Percentiles rank a stretch among this genome's conserved stretches.
Evolutionary conservation across 2,329 filamentous ascomycete species (phyloP).

Genomic region (Cercospora brassicicola): DNA sequence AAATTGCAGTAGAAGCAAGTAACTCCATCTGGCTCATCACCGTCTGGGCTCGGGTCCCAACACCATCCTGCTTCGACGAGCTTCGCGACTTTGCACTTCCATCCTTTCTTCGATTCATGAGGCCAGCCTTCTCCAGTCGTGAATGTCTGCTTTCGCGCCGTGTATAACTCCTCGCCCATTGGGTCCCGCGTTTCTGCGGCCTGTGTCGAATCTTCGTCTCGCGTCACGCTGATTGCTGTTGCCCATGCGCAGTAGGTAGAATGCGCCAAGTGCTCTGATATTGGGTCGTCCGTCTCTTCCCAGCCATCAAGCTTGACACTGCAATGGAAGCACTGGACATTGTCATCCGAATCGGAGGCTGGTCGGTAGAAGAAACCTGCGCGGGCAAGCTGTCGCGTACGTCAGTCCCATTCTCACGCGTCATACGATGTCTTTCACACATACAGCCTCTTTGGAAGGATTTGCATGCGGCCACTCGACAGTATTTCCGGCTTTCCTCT

Average conservation of each 20-base stretch:
- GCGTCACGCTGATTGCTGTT: constrained; percentile 57
- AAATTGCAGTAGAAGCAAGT: constrained; percentile 89
- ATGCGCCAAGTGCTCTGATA: constrained; percentile 82
- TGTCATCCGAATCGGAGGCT: constrained; percentile 72
- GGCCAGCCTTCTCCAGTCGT: constrained; percentile 70
- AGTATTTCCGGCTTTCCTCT: constrained; percentile 57
- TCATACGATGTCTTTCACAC: constrained; percentile 27
- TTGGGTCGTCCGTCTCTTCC: constrained; percentile 81
- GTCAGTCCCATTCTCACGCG: constrained; percentile 21
- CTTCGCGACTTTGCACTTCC: constrained; percentile 88
- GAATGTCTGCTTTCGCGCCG: constrained; percentile 82
- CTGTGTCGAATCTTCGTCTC: constrained; percentile 59
- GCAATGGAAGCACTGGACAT: constrained; percentile 87
- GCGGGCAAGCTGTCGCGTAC: constrained; percentile 67
- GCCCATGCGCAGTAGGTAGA: constrained; percentile 85
- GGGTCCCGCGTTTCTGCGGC: constrained; percentile 70
- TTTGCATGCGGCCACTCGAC: constrained; percentile 73
- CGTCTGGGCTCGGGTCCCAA: constrained; percentile 74
- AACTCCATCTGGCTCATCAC: constrained; percentile 77
- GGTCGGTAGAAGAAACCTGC: constrained; percentile 92
- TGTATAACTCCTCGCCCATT: constrained; percentile 66
- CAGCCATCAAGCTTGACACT: constrained; percentile 82
- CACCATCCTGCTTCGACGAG: constrained; percentile 92
- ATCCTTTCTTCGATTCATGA: constrained; percentile 81
- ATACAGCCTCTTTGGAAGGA: constrained; percentile 65